These are phyloP conservation scores for Fusarium sp. DNA, from an alignment of 2,329 filamentous ascomycete genomes.

Conservation along the genomic window DNA sequence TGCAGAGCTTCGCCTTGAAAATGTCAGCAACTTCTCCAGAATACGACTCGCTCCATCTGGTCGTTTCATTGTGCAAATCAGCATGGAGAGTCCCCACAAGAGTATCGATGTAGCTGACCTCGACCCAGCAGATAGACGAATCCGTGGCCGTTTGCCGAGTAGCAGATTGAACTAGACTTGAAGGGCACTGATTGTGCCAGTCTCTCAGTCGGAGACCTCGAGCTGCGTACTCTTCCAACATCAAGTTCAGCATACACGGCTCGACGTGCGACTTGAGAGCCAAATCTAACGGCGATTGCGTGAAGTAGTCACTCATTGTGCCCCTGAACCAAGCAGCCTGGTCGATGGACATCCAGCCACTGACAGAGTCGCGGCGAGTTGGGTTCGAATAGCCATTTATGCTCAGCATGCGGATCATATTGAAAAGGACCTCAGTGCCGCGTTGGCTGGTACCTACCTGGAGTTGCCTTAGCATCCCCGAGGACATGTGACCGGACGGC, in stretches of 20 bases:
- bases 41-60: constrained; percentile 1
- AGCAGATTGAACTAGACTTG: not conserved
- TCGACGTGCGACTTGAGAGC: constrained; percentile 14
- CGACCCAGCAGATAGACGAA: not conserved
- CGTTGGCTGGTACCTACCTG: not conserved
- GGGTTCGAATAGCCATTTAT: constrained; percentile 3
- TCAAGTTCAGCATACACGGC: constrained; percentile 13
- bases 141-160: not conserved
- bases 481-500: constrained; percentile 1
- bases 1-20: constrained; percentile 20
- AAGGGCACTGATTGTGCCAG: not conserved
- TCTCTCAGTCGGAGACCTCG: not conserved
- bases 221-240: constrained; percentile 6
- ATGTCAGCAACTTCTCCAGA: constrained; percentile 14
- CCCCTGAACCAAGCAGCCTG: not conserved
- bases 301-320: not conserved
- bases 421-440: not conserved
- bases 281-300: not conserved
- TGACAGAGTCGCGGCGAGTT: not conserved
- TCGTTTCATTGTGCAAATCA: not conserved
- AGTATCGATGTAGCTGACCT: not conserved
- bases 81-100: constrained; percentile 1
- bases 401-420: constrained; percentile 5
- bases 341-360: not conserved
- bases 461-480: not conserved